phyloP scores from a whole-genome alignment of 225 moss, liverwort and hornwort genomes.

The Physcomitrellopsis africana region DNA sequence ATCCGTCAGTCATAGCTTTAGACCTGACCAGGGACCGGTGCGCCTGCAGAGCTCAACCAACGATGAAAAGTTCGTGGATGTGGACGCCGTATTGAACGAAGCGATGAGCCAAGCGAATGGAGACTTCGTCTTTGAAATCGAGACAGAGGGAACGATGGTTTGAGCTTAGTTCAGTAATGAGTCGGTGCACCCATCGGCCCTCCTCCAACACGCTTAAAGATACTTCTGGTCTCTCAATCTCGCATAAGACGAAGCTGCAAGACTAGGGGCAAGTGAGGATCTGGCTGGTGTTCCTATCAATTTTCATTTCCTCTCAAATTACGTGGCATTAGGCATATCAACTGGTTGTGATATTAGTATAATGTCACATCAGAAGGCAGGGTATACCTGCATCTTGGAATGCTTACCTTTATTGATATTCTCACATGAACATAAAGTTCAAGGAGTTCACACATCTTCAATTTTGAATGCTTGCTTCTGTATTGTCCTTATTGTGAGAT shows the following conservation, averaged over 20 bases:
- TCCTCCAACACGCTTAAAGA: not conserved
- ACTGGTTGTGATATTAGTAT: not conserved
- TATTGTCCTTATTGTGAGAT: too few species aligned
- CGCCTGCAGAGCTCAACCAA: constrained; percentile 48
- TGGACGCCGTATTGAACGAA: constrained; percentile 74
- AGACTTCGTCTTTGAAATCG: constrained; percentile 71
- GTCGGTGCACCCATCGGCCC: not conserved
- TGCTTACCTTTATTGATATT: not conserved
- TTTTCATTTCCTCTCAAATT: constrained; percentile 7
- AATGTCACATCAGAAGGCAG: not conserved
- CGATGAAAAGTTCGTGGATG: constrained; percentile 88
- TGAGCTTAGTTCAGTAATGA: constrained; percentile 7
- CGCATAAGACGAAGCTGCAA: not conserved
- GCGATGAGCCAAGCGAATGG: constrained; percentile 56
- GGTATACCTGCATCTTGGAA: not conserved
- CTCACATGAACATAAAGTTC: not conserved
- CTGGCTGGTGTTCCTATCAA: not conserved
- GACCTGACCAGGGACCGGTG: not conserved
- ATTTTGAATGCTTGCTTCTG: too few species aligned
- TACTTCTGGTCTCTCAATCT: not conserved
- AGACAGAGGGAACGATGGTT: constrained; percentile 74
- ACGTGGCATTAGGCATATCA: not conserved
- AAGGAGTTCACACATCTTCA: too few species aligned
- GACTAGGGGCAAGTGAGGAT: not conserved
- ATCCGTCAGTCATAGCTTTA: not conserved